Percentiles rank a stretch among this genome's conserved stretches.
Evolutionary conservation across 306 rosid genomes (phyloP).

Genomic region (Malus fusca): DNA sequence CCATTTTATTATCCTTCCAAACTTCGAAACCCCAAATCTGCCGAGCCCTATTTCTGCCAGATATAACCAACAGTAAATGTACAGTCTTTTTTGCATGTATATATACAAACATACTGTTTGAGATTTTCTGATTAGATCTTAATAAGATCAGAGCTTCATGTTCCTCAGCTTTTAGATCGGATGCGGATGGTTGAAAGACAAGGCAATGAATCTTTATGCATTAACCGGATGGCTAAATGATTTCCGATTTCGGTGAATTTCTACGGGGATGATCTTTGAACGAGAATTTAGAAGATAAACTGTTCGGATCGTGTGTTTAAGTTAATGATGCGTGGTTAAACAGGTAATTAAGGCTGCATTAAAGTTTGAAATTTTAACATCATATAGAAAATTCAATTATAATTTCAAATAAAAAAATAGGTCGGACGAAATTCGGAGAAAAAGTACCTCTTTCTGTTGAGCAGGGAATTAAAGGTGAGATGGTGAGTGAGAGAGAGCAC

Average conservation of each 20-base stretch:
- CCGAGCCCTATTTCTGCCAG: not conserved
- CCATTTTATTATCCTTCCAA: conserved; percentile 39
- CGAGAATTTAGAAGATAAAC: too few relatives aligned
- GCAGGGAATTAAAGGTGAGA: not conserved
- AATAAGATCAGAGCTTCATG: not conserved
- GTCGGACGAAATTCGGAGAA: not conserved
- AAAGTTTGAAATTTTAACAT: too few relatives aligned
- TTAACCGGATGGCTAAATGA: not conserved
- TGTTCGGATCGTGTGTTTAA: too few relatives aligned
- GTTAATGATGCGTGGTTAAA: too few relatives aligned
- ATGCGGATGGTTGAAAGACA: not conserved
- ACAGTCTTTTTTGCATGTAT: not conserved
- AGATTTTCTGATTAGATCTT: not conserved
- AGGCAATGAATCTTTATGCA: not conserved
- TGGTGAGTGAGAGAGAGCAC: not conserved
- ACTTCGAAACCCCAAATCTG: conserved; percentile 7
- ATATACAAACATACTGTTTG: accelerated
- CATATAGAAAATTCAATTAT: not conserved
- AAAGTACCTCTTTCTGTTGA: not conserved
- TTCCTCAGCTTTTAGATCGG: not conserved
- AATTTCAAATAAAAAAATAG: not conserved
- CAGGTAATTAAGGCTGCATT: too few relatives aligned
- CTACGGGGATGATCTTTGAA: accelerated
- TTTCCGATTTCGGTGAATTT: not conserved
- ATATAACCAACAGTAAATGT: not conserved